Conservation (phyloP, 768 basidiomycete species). For the Russula earlei region DNA sequence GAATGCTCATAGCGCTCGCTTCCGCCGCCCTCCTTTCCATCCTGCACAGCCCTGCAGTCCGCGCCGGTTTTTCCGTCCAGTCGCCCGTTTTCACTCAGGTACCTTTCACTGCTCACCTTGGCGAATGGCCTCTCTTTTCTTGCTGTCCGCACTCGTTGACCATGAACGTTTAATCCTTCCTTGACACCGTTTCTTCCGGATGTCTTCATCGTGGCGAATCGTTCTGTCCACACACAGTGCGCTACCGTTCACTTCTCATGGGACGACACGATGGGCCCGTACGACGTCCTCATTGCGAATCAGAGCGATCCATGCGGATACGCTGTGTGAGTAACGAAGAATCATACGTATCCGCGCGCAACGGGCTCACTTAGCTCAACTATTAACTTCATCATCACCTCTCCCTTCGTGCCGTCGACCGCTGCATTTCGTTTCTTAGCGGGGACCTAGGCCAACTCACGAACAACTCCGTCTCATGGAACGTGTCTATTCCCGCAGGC, state of each 20-base stretch:
- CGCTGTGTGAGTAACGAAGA: constrained; percentile 43
- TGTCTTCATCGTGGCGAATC: no score
- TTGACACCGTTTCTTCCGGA: no score
- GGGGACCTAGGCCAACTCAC: constrained; percentile 46
- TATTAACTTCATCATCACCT: neutral
- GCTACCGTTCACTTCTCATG: constrained; percentile 41
- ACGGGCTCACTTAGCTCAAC: no score
- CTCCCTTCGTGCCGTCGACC: no score
- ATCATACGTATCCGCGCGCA: neutral
- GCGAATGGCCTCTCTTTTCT: no score
- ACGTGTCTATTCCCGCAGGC: constrained; percentile 37
- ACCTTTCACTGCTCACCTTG: neutral
- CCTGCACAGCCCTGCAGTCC: constrained; percentile 34
- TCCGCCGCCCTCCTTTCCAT: constrained; percentile 46
- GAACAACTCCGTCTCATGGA: constrained; percentile 38
- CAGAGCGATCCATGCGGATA: constrained; percentile 48
- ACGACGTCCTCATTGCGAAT: constrained; percentile 48
- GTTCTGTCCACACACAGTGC: constrained; percentile 46
- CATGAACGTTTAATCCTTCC: no score
- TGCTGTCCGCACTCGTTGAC: no score
- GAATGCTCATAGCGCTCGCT: constrained; percentile 77
- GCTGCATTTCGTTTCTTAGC: constrained; percentile 31
- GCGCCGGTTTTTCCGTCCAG: constrained; percentile 45
- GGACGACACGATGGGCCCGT: constrained; percentile 38
- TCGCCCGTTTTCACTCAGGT: constrained; percentile 50